phyloP scores from a whole-genome alignment of 2,329 filamentous ascomycete species.

The Arthrobotrys megalospora region DNA sequence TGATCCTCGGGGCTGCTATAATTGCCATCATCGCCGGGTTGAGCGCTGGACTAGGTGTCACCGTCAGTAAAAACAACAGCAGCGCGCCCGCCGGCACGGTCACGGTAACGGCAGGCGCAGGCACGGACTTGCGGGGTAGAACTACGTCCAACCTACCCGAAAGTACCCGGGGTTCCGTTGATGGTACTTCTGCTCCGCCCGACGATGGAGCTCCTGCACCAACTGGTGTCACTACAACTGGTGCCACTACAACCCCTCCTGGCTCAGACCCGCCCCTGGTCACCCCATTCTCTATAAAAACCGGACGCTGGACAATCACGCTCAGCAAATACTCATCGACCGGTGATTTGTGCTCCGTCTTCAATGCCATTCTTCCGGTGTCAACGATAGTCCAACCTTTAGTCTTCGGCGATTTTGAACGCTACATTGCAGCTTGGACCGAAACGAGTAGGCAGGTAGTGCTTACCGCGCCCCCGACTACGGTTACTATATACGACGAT shows the following conservation, averaged over 20 bases:
- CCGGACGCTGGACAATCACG: constrained; percentile 3
- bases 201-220: background rate
- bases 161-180: background rate
- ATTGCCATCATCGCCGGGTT: background rate
- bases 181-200: background rate
- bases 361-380: background rate
- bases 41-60: constrained; percentile 7
- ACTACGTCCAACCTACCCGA: background rate
- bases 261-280: background rate
- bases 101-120: constrained; percentile 2
- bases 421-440: background rate
- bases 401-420: background rate
- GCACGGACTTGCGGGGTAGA: background rate
- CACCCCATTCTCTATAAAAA: constrained; percentile 3
- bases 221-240: background rate
- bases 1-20: constrained; percentile 8
- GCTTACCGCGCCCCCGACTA: background rate
- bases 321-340: constrained; percentile 17
- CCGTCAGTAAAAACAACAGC: constrained; percentile 8
- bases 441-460: constrained; percentile 2
- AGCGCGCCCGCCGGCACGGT: background rate
- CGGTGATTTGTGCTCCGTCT: background rate
- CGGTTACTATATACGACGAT: constrained; percentile 3
- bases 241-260: background rate
- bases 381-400: constrained; percentile 3